Conservation (phyloP, 2,329 filamentous ascomycete genomes). For the Diaporthe vaccinii region DNA sequence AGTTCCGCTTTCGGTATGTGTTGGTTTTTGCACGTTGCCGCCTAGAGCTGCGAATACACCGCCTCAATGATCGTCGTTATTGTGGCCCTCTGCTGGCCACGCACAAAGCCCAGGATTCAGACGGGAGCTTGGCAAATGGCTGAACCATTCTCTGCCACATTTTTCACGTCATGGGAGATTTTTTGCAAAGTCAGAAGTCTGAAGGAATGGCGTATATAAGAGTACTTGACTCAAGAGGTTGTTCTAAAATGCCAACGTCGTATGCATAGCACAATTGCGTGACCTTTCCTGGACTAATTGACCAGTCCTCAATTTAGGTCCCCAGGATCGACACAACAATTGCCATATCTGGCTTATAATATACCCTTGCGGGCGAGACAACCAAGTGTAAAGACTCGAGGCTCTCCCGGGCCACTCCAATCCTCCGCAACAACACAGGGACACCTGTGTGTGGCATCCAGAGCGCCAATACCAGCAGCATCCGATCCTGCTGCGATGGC, state of each 20-base stretch:
- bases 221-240: not conserved
- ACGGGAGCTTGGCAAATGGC: conserved; percentile 4
- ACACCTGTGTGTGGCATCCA: conserved; percentile 1
- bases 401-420: not conserved
- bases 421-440: conserved; percentile 3
- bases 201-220: not conserved
- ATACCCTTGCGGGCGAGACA: not conserved
- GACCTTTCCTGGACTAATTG: not conserved
- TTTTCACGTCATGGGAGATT: not conserved
- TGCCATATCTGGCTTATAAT: conserved; percentile 4
- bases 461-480: conserved; percentile 11
- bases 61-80: conserved; percentile 15
- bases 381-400: conserved; percentile 5
- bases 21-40: not conserved
- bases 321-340: not conserved
- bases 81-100: not conserved
- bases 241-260: not conserved
- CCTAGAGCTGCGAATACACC: conserved; percentile 1
- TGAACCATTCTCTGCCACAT: not conserved
- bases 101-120: not conserved
- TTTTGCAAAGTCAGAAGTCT: not conserved
- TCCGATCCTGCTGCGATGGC: conserved; percentile 16
- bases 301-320: not conserved
- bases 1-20: not conserved
- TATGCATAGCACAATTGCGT: not conserved